A percentile compares a stretch with the other conserved stretches of the same genome.
Conservation (phyloP, 2,329 filamentous ascomycete species). For the Lasiodiplodia hormozganensis region DNA sequence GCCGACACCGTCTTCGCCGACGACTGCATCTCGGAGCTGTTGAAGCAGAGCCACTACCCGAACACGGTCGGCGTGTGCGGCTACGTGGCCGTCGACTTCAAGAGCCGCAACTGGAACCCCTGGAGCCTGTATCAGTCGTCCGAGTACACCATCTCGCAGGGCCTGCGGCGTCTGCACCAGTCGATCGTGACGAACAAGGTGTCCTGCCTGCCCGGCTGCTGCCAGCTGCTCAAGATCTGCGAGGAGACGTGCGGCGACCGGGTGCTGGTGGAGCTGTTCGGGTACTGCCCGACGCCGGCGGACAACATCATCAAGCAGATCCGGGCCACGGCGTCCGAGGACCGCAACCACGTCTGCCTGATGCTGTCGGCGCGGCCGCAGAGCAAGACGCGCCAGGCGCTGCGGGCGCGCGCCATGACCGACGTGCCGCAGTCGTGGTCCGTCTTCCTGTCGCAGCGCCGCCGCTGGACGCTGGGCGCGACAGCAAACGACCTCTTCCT, state of each 20-base stretch:
- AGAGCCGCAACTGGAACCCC: conserved; percentile 49
- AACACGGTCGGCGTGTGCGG: conserved; percentile 58
- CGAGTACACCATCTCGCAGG: conserved; percentile 46
- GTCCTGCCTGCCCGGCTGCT: conserved; percentile 58
- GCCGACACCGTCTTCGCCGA: conserved; percentile 56
- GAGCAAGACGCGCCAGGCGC: conserved; percentile 55
- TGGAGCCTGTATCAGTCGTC: conserved; percentile 55
- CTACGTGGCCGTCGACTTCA: conserved; percentile 58
- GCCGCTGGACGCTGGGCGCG: conserved; percentile 58
- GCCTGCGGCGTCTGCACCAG: conserved; percentile 57
- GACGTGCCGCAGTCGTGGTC: conserved; percentile 40
- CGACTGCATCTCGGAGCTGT: conserved; percentile 54
- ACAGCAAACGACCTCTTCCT: conserved; percentile 60
- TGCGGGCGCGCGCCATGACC: conserved; percentile 56
- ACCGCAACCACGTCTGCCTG: conserved; percentile 58
- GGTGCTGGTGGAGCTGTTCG: conserved; percentile 54
- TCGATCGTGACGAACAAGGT: conserved; percentile 59
- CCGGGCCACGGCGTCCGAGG: conserved; percentile 58
- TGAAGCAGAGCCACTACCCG: conserved; percentile 49
- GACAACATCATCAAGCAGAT: conserved; percentile 59
- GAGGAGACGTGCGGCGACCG: conserved; percentile 48
- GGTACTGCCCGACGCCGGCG: conserved; percentile 58
- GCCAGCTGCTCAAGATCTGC: conserved; percentile 58
- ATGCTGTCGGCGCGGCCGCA: conserved; percentile 50
- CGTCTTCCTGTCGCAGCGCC: conserved; percentile 58